phyloP scores from a whole-genome alignment of 2,329 filamentous ascomycete species.

The Penicillium brasilianum region DNA sequence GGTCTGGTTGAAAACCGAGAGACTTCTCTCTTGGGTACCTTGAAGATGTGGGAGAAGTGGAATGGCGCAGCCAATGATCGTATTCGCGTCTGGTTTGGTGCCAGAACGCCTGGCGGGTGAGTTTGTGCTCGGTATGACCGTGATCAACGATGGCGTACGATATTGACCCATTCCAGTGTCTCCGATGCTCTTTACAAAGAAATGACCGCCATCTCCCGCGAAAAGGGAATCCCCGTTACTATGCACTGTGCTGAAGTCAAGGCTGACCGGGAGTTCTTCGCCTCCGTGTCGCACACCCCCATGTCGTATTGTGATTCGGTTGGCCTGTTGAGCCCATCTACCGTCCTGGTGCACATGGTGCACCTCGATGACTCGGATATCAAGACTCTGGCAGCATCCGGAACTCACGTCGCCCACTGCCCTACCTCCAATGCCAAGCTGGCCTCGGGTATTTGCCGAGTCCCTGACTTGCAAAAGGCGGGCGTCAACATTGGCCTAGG shows the following conservation, averaged over 20 bases:
- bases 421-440: slow-evolving; percentile 60
- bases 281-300: slow-evolving; percentile 43
- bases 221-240: slow-evolving; percentile 51
- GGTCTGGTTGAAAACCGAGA: slow-evolving; percentile 50
- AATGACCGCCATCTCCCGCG: slow-evolving; percentile 48
- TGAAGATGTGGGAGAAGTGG: slow-evolving; percentile 44
- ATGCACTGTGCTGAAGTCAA: slow-evolving; percentile 36
- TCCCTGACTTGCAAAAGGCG: slow-evolving; percentile 51
- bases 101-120: slow-evolving; percentile 54
- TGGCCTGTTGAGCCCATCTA: slow-evolving; percentile 48
- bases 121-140: background rate
- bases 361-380: slow-evolving; percentile 55
- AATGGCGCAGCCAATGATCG: slow-evolving; percentile 46
- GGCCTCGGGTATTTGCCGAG: slow-evolving; percentile 55
- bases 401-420: slow-evolving; percentile 57
- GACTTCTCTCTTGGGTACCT: slow-evolving; percentile 47
- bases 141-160: no score
- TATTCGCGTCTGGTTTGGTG: slow-evolving; percentile 56
- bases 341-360: slow-evolving; percentile 59
- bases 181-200: slow-evolving; percentile 45
- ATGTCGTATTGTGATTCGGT: slow-evolving; percentile 49
- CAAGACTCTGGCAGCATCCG: slow-evolving; percentile 44
- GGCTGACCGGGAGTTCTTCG: slow-evolving; percentile 48
- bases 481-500: slow-evolving; percentile 57
- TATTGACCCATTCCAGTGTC: slow-evolving; percentile 26